Conservation (phyloP, 2,329 filamentous ascomycete genomes). For the Hypoxylon sp. region DNA sequence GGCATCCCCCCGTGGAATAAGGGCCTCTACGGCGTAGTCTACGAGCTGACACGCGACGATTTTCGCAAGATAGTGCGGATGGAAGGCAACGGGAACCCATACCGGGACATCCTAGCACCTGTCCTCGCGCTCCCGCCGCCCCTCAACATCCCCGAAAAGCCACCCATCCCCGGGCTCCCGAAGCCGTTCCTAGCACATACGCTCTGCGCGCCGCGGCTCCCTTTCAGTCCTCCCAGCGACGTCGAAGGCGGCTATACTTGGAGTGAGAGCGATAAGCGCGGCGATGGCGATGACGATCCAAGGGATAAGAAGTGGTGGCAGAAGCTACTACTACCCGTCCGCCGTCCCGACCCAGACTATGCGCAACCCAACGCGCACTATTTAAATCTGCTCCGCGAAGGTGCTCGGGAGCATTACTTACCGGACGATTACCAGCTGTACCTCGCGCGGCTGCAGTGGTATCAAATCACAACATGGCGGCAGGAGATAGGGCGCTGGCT, state of each 20-base stretch:
- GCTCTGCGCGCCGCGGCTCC: conserved; percentile 76
- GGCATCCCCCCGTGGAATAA: conserved; percentile 79
- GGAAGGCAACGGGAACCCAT: conserved; percentile 88
- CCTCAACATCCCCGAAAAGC: conserved; percentile 73
- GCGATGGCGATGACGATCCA: conserved; percentile 23
- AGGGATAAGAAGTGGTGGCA: conserved; percentile 59
- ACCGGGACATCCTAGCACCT: conserved; percentile 84
- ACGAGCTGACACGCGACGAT: conserved; percentile 88
- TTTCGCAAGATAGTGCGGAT: conserved; percentile 90
- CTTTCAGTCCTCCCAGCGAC: conserved; percentile 47
- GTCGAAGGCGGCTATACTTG: conserved; percentile 24
- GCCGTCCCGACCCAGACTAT: conserved; percentile 77
- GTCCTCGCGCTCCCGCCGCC: conserved; percentile 78
- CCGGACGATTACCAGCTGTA: conserved; percentile 84
- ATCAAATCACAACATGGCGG: conserved; percentile 74
- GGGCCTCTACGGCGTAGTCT: conserved; percentile 91
- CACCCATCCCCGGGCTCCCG: conserved; percentile 66
- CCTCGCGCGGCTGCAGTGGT: conserved; percentile 77
- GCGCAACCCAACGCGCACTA: conserved; percentile 90
- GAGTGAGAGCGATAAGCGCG: conserved; percentile 37
- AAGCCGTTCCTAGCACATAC: conserved; percentile 86
- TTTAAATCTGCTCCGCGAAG: conserved; percentile 82
- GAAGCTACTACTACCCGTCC: conserved; percentile 61
- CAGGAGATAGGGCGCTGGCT: conserved; percentile 77
- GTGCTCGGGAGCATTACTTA: conserved; percentile 84